phyloP scores from a whole-genome alignment of 2,329 filamentous ascomycete species.

The Thielaviopsis populi region DNA sequence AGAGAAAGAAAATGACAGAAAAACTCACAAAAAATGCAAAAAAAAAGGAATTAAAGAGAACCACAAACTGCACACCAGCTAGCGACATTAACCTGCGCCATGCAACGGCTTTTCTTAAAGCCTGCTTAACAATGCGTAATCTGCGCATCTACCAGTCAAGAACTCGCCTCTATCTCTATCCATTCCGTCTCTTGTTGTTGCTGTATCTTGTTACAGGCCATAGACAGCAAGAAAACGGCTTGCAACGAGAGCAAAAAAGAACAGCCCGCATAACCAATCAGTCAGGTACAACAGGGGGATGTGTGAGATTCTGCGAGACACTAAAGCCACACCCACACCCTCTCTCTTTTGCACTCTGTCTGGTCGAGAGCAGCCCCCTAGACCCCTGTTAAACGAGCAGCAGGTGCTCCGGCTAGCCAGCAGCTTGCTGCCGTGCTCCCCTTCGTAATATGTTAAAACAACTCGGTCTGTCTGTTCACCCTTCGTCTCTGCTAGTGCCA shows the following conservation, averaged over 20 bases:
- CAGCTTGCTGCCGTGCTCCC: slow-evolving; percentile 7
- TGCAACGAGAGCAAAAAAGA: too few relatives aligned
- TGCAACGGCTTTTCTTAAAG: not conserved
- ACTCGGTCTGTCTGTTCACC: slow-evolving; percentile 1
- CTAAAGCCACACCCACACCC: not conserved
- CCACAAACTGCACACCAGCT: too few relatives aligned
- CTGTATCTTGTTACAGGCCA: too few relatives aligned
- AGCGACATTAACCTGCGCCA: not conserved
- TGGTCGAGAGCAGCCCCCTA: not conserved
- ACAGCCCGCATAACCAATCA: too few relatives aligned
- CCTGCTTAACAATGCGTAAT: not conserved
- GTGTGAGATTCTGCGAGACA: not conserved
- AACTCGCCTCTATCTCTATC: not conserved
- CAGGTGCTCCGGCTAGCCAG: slow-evolving; percentile 6
- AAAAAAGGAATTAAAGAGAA: not conserved
- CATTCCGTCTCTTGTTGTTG: not conserved
- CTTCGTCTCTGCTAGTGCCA: not conserved
- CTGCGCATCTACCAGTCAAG: not conserved
- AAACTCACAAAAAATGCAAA: too few relatives aligned
- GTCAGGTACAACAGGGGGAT: too few relatives aligned
- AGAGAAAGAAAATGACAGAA: too few relatives aligned
- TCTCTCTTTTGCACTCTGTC: not conserved
- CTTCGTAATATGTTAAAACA: slow-evolving; percentile 13
- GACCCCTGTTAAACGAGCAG: slow-evolving; percentile 8
- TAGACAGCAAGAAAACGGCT: too few relatives aligned